These are phyloP conservation scores for Aquanectria penicillioides DNA, from an alignment of 2,329 filamentous ascomycete genomes.

Conservation along the genomic window DNA sequence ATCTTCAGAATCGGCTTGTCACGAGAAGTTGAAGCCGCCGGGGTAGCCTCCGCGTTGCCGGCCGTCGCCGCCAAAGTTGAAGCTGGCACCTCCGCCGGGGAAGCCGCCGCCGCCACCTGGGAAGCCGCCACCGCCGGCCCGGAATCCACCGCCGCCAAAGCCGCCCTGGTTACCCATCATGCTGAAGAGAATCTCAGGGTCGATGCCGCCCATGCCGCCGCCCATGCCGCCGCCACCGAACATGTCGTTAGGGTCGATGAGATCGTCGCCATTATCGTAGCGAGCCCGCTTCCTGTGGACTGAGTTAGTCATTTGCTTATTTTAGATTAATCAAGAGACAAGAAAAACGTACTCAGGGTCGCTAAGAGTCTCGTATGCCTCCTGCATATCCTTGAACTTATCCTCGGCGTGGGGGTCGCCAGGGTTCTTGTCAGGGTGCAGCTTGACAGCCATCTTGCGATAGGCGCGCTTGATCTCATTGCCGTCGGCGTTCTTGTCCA, in stretches of 20 bases:
- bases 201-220: slow-evolving; percentile 75
- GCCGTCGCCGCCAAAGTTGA: slow-evolving; percentile 62
- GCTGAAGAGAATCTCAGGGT: slow-evolving; percentile 82
- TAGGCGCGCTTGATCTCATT: slow-evolving; percentile 96
- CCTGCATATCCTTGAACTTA: slow-evolving; percentile 96
- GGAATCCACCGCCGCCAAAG: slow-evolving; percentile 64
- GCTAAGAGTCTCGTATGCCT: slow-evolving; percentile 95
- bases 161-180: slow-evolving; percentile 79
- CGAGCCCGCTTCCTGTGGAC: slow-evolving; percentile 78
- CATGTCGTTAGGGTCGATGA: slow-evolving; percentile 88
- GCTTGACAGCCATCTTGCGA: slow-evolving; percentile 90
- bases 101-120: slow-evolving; percentile 50
- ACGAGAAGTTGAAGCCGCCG: slow-evolving; percentile 56
- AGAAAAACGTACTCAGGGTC: slow-evolving; percentile 84
- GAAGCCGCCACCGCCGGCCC: slow-evolving; percentile 62
- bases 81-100: slow-evolving; percentile 64
- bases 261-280: slow-evolving; percentile 93
- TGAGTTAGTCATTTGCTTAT: slow-evolving; percentile 47
- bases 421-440: slow-evolving; percentile 98
- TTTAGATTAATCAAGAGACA: neutral
- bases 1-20: slow-evolving; percentile 56
- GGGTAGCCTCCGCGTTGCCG: slow-evolving; percentile 51
- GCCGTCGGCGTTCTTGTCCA: slow-evolving; percentile 87
- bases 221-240: slow-evolving; percentile 75
- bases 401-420: slow-evolving; percentile 85